These are phyloP conservation scores for Nakazawaea ambrosiae DNA, from an alignment of 805 yeast species.

Conservation along the genomic window DNA sequence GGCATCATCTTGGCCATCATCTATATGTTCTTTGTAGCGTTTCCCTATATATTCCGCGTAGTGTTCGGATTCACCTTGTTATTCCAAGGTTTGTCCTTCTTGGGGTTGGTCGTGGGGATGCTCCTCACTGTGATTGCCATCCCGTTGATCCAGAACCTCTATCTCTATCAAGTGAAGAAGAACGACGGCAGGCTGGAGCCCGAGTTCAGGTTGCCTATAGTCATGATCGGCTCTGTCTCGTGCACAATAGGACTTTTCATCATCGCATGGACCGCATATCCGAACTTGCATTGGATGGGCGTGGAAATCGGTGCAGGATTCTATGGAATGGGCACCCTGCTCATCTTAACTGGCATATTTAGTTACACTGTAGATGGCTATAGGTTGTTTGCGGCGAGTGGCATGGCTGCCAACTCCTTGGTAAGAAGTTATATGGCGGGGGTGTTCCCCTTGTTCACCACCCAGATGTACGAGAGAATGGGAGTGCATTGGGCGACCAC, in stretches of 20 bases:
- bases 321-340: conserved; percentile 36
- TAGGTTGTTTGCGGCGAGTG: conserved; percentile 44
- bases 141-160: conserved; percentile 26
- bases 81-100: conserved; percentile 57
- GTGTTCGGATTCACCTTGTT: conserved; percentile 46
- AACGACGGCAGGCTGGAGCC: conserved; percentile 43
- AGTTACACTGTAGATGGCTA: conserved; percentile 36
- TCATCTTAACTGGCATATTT: conserved; percentile 33
- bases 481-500: conserved; percentile 56
- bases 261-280: conserved; percentile 52
- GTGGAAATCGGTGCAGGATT: conserved; percentile 37
- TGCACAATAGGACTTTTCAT: conserved; percentile 51
- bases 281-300: conserved; percentile 46
- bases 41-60: conserved; percentile 50
- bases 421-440: conserved; percentile 50
- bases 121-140: conserved; percentile 33
- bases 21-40: conserved; percentile 59
- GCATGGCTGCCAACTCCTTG: conserved; percentile 43
- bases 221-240: conserved; percentile 46
- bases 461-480: conserved; percentile 47
- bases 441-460: conserved; percentile 49
- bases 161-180: conserved; percentile 22
- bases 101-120: conserved; percentile 50
- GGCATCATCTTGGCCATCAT: conserved; percentile 53
- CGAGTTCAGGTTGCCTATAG: conserved; percentile 52